Conservation (phyloP, 306 rosid genomes). For the Styphnolobium japonicum region DNA sequence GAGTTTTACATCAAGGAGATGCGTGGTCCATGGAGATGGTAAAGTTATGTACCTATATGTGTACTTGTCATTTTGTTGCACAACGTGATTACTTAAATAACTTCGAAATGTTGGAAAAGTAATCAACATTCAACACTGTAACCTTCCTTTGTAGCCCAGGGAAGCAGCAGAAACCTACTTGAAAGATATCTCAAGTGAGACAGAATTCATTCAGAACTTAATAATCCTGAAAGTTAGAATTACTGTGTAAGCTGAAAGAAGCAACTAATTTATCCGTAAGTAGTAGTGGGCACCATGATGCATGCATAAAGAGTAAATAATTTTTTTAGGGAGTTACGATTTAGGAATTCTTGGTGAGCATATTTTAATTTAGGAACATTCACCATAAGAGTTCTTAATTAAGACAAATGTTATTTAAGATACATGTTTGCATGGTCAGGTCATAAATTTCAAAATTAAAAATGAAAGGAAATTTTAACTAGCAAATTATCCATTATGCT, state of each 20-base stretch:
- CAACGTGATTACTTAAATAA: neutral
- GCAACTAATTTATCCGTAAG: neutral
- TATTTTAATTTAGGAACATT: too few species aligned
- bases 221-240: neutral
- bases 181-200: neutral
- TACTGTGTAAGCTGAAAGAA: neutral
- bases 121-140: neutral
- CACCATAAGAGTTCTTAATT: too few species aligned
- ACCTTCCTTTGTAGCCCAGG: neutral
- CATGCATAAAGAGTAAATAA: neutral
- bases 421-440: neutral
- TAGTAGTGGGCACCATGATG: neutral
- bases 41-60: neutral
- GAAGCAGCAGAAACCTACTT: neutral
- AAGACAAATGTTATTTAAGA: neutral
- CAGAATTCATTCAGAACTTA: neutral
- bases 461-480: neutral
- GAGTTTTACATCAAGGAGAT: slow-evolving; percentile 3
- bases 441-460: neutral
- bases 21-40: neutral
- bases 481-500: neutral
- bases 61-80: neutral
- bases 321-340: too few species aligned
- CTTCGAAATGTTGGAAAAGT: neutral
- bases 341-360: too few species aligned